Evolutionary conservation across 2,329 filamentous ascomycete species (phyloP).

Genomic region (Penicillium verrucosum): DNA sequence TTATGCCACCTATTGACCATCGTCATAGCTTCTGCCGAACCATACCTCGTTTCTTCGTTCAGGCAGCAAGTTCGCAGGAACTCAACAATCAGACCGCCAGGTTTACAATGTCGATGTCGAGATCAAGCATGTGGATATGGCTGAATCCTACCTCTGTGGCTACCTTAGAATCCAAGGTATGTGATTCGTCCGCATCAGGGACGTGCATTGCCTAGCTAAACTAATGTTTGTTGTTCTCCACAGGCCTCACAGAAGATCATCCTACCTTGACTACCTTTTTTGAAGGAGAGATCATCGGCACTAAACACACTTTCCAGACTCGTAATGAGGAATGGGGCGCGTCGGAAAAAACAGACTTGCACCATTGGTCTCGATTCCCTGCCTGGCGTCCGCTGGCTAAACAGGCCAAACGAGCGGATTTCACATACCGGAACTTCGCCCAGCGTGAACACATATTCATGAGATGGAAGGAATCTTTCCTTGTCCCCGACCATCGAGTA

Average conservation of each 20-base stretch:
- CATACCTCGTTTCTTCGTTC: conserved; percentile 82
- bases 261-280: conserved; percentile 98
- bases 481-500: conserved; percentile 92
- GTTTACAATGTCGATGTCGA: conserved; percentile 95
- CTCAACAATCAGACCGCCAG: conserved; percentile 88
- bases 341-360: conserved; percentile 83
- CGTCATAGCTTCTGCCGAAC: conserved; percentile 65
- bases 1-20: conserved; percentile 15
- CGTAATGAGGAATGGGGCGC: conserved; percentile 88
- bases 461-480: conserved; percentile 98
- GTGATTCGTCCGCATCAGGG: conserved; percentile 11
- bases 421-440: conserved; percentile 64
- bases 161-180: conserved; percentile 92
- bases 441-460: conserved; percentile 92
- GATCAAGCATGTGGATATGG: conserved; percentile 93
- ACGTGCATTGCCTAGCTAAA: conserved; percentile 2
- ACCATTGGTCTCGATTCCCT: conserved; percentile 87
- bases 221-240: conserved; percentile 8
- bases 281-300: conserved; percentile 95
- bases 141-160: conserved; percentile 89
- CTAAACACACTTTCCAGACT: conserved; percentile 90
- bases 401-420: conserved; percentile 58
- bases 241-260: conserved; percentile 90
- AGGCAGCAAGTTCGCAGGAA: conserved; percentile 84
- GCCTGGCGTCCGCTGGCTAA: conserved; percentile 75